Evolutionary conservation across 495 filamentous ascomycete species (phyloP).

Genomic region (Penicillium parvum): DNA sequence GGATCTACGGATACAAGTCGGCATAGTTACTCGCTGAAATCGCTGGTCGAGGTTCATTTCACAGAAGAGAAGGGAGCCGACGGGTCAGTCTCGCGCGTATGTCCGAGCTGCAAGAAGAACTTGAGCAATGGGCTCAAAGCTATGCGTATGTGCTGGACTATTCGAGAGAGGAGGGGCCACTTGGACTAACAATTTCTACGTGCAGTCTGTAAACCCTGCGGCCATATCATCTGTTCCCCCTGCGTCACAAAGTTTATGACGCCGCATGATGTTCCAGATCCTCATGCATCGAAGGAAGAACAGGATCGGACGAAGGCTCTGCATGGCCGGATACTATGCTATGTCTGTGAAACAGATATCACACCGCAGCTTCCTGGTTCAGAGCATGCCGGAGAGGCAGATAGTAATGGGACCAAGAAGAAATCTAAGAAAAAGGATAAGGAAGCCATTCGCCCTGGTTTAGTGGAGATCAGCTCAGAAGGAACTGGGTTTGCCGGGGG

Average conservation of each 20-base stretch:
- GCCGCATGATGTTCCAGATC: slow-evolving; percentile 54
- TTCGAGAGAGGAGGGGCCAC: too few species aligned
- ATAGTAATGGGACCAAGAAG: slow-evolving; percentile 24
- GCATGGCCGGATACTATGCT: slow-evolving; percentile 59
- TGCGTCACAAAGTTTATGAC: slow-evolving; percentile 88
- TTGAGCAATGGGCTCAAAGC: slow-evolving; percentile 81
- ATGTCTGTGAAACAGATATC: slow-evolving; percentile 82
- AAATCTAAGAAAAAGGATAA: slow-evolving; percentile 47
- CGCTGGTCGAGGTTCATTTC: slow-evolving; percentile 74
- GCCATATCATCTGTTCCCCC: slow-evolving; percentile 85
- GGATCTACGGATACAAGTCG: slow-evolving; percentile 63
- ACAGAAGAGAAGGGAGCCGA: slow-evolving; percentile 60
- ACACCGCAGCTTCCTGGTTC: slow-evolving; percentile 25
- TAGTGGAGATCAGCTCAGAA: slow-evolving; percentile 81
- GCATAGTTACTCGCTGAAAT: slow-evolving; percentile 79
- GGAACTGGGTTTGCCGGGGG: slow-evolving; percentile 91
- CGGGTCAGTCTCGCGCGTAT: slow-evolving; percentile 57
- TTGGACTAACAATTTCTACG: not conserved
- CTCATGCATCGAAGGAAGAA: slow-evolving; percentile 56
- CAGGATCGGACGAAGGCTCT: slow-evolving; percentile 37
- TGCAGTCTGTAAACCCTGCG: slow-evolving; percentile 80
- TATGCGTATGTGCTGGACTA: slow-evolving; percentile 46
- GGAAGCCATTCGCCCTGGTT: slow-evolving; percentile 57
- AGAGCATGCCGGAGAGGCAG: slow-evolving; percentile 8
- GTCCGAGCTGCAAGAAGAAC: slow-evolving; percentile 83